Percentiles rank a stretch among this genome's conserved stretches.
Conservation (phyloP, 1,139 yeast species). For the Geotrichum bryndzae region DNA sequence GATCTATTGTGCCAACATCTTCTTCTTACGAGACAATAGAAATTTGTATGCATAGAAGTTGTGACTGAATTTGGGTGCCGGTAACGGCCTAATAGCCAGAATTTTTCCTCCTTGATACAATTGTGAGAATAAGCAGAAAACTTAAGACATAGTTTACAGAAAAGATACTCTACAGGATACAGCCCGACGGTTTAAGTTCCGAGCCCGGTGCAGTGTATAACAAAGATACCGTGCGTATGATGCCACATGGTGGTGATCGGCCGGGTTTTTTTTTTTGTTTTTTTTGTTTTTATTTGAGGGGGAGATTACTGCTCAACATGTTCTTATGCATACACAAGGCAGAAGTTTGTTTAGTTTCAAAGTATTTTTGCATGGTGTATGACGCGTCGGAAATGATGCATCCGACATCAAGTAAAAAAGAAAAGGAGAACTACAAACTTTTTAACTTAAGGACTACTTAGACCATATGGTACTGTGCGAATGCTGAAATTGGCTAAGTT, state of each 20-base stretch:
- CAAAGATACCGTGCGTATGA: not conserved
- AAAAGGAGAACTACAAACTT: not conserved
- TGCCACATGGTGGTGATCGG: not conserved
- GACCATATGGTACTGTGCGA: no score
- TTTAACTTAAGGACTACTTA: no score
- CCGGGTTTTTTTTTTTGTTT: not conserved
- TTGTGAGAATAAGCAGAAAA: no score
- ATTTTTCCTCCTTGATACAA: no score
- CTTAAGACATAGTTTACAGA: not conserved
- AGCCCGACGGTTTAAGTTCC: not conserved
- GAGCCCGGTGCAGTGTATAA: not conserved
- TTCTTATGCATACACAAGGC: not conserved
- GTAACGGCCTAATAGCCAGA: no score
- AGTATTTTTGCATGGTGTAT: not conserved
- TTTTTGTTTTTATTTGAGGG: not conserved
- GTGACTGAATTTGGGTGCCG: no score
- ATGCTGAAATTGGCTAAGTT: no score
- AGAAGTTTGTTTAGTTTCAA: not conserved
- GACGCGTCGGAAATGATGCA: not conserved
- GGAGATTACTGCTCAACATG: not conserved
- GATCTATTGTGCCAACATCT: no score
- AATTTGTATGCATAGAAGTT: no score
- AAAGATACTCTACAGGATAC: not conserved
- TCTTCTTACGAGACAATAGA: no score
- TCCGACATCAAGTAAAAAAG: not conserved